phyloP scores from a whole-genome alignment of 1,139 yeast species.

The Taphrina confusa region DNA sequence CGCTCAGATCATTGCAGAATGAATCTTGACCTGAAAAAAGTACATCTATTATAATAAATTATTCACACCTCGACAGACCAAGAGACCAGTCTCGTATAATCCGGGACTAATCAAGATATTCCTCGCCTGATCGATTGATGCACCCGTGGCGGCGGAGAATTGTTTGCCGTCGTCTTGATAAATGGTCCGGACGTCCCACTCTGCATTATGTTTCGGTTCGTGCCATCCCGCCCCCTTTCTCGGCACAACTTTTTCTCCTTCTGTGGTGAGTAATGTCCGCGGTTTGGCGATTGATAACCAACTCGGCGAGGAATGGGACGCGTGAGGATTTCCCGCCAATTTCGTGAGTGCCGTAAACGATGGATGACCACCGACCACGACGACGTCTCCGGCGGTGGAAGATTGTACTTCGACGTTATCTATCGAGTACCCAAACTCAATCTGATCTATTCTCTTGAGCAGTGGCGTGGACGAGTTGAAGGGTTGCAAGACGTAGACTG shows the following conservation, averaged over 20 bases:
- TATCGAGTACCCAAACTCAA: constrained; percentile 16
- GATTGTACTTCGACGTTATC: constrained; percentile 13
- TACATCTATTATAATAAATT: neutral
- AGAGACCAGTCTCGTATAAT: constrained; percentile 22
- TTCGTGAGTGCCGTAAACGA: neutral
- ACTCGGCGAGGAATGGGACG: constrained; percentile 5
- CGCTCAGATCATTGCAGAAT: constrained; percentile 10
- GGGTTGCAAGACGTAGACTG: constrained; percentile 16
- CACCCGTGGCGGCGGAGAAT: constrained; percentile 24
- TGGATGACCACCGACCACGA: constrained; percentile 26
- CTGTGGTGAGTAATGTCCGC: neutral
- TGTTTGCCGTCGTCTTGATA: constrained; percentile 22
- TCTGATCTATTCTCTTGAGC: neutral
- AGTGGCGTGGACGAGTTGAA: constrained; percentile 8
- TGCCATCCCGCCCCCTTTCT: constrained; percentile 2
- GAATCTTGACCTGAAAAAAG: neutral
- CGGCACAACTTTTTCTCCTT: neutral
- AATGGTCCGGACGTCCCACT: constrained; percentile 22
- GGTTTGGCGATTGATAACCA: constrained; percentile 20
- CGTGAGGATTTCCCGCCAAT: constrained; percentile 14
- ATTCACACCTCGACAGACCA: constrained; percentile 24
- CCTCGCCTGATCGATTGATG: neutral
- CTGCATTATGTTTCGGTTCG: constrained; percentile 8
- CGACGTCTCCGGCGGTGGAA: neutral
- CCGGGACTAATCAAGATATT: constrained; percentile 16